Percentiles rank a stretch among this genome's conserved stretches.
These are phyloP conservation scores for Phytophthora pini DNA, from an alignment of 352 stramenopile species.

Conservation along the genomic window DNA sequence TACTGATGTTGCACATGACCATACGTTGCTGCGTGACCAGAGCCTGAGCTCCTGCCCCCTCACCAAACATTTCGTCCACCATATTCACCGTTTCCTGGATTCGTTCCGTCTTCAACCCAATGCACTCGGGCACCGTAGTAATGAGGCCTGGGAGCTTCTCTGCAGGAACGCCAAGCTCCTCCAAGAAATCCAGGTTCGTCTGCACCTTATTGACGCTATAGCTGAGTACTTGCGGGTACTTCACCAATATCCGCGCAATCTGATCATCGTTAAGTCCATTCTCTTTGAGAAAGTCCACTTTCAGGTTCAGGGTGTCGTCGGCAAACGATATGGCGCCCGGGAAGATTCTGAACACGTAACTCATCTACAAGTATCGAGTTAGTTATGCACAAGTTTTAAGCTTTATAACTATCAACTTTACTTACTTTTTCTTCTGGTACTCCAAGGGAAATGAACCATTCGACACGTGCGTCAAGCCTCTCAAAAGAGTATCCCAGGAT, in stretches of 20 bases:
- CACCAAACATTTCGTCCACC: slow-evolving; percentile 53
- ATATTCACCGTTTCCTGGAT: slow-evolving; percentile 52
- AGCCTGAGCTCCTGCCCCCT: slow-evolving; percentile 14
- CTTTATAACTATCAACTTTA: background rate
- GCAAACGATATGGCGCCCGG: slow-evolving; percentile 44
- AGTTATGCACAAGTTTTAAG: background rate
- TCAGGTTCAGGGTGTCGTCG: slow-evolving; percentile 50
- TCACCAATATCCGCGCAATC: slow-evolving; percentile 49
- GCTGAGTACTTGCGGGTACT: slow-evolving; percentile 50
- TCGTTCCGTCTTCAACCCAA: slow-evolving; percentile 40
- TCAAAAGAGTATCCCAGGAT: slow-evolving; percentile 46
- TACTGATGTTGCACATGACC: slow-evolving; percentile 58
- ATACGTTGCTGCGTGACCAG: slow-evolving; percentile 38
- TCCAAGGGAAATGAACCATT: slow-evolving; percentile 48
- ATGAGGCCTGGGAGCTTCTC: slow-evolving; percentile 45
- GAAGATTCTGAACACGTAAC: slow-evolving; percentile 64
- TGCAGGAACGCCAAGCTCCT: slow-evolving; percentile 36
- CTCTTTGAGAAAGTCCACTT: slow-evolving; percentile 44
- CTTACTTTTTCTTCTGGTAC: slow-evolving; percentile 40
- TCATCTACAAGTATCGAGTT: slow-evolving; percentile 35
- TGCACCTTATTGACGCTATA: slow-evolving; percentile 43
- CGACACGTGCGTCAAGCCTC: slow-evolving; percentile 30
- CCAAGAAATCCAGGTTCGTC: slow-evolving; percentile 38
- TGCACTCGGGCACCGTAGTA: slow-evolving; percentile 44
- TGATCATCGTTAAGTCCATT: slow-evolving; percentile 44